A percentile compares a stretch with the other conserved stretches of the same genome.
Evolutionary conservation across 2,329 filamentous ascomycete species (phyloP).

Genomic region (Ascosphaera acerosa): DNA sequence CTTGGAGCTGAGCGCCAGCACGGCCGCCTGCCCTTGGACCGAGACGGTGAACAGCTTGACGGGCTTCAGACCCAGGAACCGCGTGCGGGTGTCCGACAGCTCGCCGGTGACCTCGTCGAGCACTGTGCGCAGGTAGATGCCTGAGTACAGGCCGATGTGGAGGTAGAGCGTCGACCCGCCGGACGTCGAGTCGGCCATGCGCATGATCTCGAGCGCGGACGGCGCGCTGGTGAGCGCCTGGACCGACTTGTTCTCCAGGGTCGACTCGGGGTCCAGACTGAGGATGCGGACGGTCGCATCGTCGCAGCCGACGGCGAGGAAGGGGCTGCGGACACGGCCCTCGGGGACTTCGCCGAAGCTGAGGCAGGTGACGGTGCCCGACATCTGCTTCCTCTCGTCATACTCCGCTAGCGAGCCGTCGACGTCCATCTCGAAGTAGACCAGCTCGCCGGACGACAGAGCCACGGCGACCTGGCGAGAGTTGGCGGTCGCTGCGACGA

Average conservation of each 20-base stretch:
- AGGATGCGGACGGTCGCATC: conserved; percentile 88
- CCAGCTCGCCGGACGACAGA: conserved; percentile 83
- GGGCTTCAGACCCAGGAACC: conserved; percentile 76
- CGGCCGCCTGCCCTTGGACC: conserved; percentile 58
- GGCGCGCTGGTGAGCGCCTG: conserved; percentile 81
- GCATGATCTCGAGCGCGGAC: conserved; percentile 69
- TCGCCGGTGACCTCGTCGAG: conserved; percentile 91
- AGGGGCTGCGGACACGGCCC: conserved; percentile 68
- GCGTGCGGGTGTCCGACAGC: conserved; percentile 76
- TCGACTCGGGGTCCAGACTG: conserved; percentile 71
- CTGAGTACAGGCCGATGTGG: conserved; percentile 86
- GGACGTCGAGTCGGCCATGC: conserved; percentile 82
- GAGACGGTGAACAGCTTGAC: conserved; percentile 82
- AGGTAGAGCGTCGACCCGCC: conserved; percentile 76
- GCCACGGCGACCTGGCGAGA: conserved; percentile 81
- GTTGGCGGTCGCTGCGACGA: conserved; percentile 84
- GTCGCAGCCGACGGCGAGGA: conserved; percentile 86
- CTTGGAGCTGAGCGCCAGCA: conserved; percentile 71
- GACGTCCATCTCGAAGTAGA: conserved; percentile 92
- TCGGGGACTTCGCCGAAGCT: conserved; percentile 82
- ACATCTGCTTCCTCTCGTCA: conserved; percentile 86
- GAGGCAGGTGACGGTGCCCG: conserved; percentile 81
- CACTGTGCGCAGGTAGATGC: conserved; percentile 85
- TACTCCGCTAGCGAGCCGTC: conserved; percentile 84
- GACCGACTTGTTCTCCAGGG: conserved; percentile 77